Base-by-base conservation (phyloP, 1,284 basidiomycete species). In the Ceratobasidium sp. region DNA sequence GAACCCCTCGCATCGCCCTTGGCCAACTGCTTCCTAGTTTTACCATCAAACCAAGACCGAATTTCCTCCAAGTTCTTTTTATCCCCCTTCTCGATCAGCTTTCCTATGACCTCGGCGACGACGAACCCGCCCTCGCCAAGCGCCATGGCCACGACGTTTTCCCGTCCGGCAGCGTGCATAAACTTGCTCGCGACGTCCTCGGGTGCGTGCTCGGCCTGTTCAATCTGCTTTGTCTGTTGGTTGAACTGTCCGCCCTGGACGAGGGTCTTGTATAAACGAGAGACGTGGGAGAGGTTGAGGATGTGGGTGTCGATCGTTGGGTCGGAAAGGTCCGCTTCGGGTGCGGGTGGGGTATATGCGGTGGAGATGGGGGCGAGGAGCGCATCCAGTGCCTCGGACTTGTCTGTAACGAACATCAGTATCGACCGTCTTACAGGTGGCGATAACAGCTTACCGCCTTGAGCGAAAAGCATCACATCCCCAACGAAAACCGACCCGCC, bases 201-300 rank as follows among this genome's bases (percentile, higher is more conserved):
- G 0, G 90, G 81, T 15, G 86, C 84, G 81, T 52, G 70, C 2
- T 77, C 73, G 0, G 82, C 77, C 20, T 80, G 78, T 5, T 82
- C 79, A 47, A 94, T 80, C 0, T 82, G 72, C 50, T 84, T 83
- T 1, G 86, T 84, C 0, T 82, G 77, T 49, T 86, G 87, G 69
- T 86, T 88, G 79, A 87, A 95, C 77, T 94, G 93, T 0, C 93
- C 93, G n/a, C 93, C 93, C 75, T 94, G 91, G 0, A 96, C 82
- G 12, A 95, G 85, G 15, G 87, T 88, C 78, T 96, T 95, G 83
- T 93, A 94, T 64, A 93, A 77, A 49, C 93, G 84, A 1, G 91
- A 89, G 1, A 88, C 85, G 76, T 93, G 91, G 0, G 92, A 86
- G 15, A 94, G 83, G 75, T 94, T 88, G 70, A 94, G 88, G 8